Evolutionary conservation across 1,284 basidiomycete genomes (phyloP).

Genomic region (Vanrija humicola): DNA sequence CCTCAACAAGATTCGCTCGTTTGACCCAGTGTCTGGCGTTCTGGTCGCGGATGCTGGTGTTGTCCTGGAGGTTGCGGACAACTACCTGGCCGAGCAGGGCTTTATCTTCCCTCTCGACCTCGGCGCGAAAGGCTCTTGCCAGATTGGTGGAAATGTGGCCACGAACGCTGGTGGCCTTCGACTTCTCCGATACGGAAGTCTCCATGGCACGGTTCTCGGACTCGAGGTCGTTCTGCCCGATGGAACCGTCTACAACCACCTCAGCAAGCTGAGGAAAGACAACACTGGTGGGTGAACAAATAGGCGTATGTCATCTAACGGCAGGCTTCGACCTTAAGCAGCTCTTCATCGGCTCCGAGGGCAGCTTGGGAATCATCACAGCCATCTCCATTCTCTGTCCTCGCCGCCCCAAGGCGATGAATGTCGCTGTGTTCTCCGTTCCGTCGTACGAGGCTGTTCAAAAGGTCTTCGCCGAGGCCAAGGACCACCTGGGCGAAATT

Average conservation of each 20-base stretch:
- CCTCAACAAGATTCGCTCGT: slow-evolving; percentile 81
- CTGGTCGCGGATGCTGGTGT: slow-evolving; percentile 77
- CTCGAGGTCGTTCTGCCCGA: slow-evolving; percentile 95
- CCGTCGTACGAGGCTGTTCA: slow-evolving; percentile 57
- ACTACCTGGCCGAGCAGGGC: slow-evolving; percentile 78
- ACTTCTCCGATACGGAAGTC: slow-evolving; percentile 86
- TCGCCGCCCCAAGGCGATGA: slow-evolving; percentile 66
- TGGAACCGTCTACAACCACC: slow-evolving; percentile 85
- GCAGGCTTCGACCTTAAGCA: slow-evolving; percentile 98
- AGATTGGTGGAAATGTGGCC: slow-evolving; percentile 95
- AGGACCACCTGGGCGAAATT: slow-evolving; percentile 82
- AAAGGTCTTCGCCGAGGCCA: slow-evolving; percentile 55
- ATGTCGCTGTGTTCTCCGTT: slow-evolving; percentile 57
- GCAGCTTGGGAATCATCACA: slow-evolving; percentile 92
- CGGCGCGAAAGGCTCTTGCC: slow-evolving; percentile 98
- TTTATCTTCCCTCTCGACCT: slow-evolving; percentile 98
- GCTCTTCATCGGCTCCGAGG: slow-evolving; percentile 96
- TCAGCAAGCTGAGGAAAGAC: slow-evolving; percentile 83
- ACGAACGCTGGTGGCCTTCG: slow-evolving; percentile 97
- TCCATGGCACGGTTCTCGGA: slow-evolving; percentile 95
- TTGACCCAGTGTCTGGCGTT: slow-evolving; percentile 81
- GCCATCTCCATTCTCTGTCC: slow-evolving; percentile 95
- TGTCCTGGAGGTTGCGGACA: slow-evolving; percentile 85
- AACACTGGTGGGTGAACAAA: slow-evolving; percentile 73
- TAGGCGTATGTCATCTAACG: background rate